These are phyloP conservation scores for Elsinoe necatrix DNA, from an alignment of 2,329 filamentous ascomycete genomes.

Conservation along the genomic window DNA sequence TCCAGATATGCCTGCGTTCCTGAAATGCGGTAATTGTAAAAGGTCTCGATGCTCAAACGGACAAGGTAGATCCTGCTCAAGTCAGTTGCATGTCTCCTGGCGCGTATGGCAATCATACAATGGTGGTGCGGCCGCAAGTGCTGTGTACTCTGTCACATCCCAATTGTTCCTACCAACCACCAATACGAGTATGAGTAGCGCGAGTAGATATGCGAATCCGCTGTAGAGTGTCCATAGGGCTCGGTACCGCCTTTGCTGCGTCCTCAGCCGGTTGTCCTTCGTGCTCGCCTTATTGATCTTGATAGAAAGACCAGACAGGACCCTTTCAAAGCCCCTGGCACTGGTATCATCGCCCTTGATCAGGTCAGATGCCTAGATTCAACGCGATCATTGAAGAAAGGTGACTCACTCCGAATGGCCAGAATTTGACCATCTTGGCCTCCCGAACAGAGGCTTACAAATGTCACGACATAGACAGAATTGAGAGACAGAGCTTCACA, in stretches of 20 bases:
- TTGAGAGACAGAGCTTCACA: not conserved
- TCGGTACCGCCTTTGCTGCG: slow-evolving; percentile 66
- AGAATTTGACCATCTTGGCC: slow-evolving; percentile 66
- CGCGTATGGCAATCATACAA: slow-evolving; percentile 42
- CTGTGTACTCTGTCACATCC: slow-evolving; percentile 67
- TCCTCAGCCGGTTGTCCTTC: slow-evolving; percentile 63
- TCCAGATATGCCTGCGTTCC: slow-evolving; percentile 61
- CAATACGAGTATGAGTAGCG: slow-evolving; percentile 69
- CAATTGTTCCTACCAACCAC: slow-evolving; percentile 79
- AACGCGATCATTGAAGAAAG: slow-evolving; percentile 10
- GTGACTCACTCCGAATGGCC: slow-evolving; percentile 67
- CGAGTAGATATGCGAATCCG: slow-evolving; percentile 81
- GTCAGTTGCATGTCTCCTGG: not conserved
- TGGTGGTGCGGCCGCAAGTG: slow-evolving; percentile 63
- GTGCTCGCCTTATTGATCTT: slow-evolving; percentile 72
- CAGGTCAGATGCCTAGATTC: not conserved
- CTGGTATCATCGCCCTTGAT: slow-evolving; percentile 66
- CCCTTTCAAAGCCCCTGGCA: slow-evolving; percentile 87
- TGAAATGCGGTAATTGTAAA: slow-evolving; percentile 75
- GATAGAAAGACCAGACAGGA: slow-evolving; percentile 67
- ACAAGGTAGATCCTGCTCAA: slow-evolving; percentile 61
- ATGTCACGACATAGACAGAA: not conserved
- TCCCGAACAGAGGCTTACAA: not conserved
- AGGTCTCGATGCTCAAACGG: slow-evolving; percentile 56
- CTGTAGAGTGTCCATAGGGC: slow-evolving; percentile 87